Conservation (phyloP, 1,284 basidiomycete species). For the Xerocomus nothofagi region DNA sequence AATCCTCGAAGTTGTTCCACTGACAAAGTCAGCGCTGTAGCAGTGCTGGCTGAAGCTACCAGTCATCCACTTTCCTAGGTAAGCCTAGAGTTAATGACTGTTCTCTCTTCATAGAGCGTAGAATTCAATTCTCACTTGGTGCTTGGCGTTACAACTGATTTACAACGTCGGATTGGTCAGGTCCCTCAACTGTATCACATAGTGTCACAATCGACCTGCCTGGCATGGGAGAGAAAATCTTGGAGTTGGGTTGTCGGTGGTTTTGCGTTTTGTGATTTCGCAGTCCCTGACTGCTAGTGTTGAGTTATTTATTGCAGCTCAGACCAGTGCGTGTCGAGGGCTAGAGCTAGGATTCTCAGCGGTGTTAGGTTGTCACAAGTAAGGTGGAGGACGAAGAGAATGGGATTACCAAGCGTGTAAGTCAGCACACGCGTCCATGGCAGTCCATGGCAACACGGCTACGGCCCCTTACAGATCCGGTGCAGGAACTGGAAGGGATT, state of each 20-base stretch:
- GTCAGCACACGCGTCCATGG: constrained; percentile 5
- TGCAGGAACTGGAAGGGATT: constrained; percentile 1
- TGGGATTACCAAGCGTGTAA: constrained; percentile 13
- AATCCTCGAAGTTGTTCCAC: no score
- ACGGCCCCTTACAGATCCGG: constrained; percentile 1
- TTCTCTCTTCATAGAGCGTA: not conserved
- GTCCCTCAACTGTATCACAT: not conserved
- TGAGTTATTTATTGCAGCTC: constrained; percentile 1
- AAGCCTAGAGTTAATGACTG: not conserved
- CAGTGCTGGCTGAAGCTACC: not conserved
- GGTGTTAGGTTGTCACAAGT: not conserved
- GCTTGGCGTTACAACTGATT: no score
- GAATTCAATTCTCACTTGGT: not conserved
- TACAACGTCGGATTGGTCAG: no score
- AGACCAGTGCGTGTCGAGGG: not conserved
- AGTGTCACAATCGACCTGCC: not conserved
- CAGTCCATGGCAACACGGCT: not conserved
- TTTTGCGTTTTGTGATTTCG: not conserved
- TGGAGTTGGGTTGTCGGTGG: not conserved
- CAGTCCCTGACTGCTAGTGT: not conserved
- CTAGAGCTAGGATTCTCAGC: not conserved
- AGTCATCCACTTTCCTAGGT: not conserved
- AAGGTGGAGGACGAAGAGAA: not conserved
- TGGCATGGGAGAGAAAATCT: not conserved
- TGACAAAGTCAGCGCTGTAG: not conserved